phyloP scores from a whole-genome alignment of 305 asterid genomes.

The Fraxinus platypoda region DNA sequence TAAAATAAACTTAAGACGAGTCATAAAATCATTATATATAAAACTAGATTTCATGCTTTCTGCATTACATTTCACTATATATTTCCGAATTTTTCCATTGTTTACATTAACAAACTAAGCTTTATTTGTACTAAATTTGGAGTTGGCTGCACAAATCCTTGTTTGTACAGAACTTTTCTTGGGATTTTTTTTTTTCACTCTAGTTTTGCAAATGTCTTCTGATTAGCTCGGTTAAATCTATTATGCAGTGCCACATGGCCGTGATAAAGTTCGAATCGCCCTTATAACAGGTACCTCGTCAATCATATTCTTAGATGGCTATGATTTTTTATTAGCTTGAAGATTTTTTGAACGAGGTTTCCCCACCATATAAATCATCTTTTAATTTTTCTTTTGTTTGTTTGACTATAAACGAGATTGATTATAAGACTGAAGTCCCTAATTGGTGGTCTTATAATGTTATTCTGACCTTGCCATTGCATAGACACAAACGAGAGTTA shows the following conservation, averaged over 20 bases:
- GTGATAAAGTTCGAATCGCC: conserved; percentile 46
- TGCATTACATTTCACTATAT: too few species aligned
- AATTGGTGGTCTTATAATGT: too few species aligned
- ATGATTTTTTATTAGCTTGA: background rate
- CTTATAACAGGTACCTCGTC: conserved; percentile 63
- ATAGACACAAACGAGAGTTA: too few species aligned
- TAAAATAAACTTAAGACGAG: too few species aligned
- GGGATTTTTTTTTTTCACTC: background rate
- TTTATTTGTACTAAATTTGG: background rate
- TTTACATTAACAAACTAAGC: too few species aligned
- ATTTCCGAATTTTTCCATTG: too few species aligned
- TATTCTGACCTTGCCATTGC: too few species aligned
- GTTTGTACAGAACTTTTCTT: background rate
- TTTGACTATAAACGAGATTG: background rate
- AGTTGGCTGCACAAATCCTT: background rate
- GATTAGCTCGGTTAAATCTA: background rate
- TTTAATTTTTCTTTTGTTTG: background rate
- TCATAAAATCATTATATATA: too few species aligned
- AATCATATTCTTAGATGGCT: background rate
- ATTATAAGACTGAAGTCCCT: too few species aligned
- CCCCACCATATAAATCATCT: too few species aligned
- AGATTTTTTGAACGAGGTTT: too few species aligned
- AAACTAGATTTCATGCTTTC: too few species aligned
- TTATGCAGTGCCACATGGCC: conserved; percentile 54
- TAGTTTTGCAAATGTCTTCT: background rate